Conservation (phyloP, 1,284 basidiomycete genomes). For the Cryptococcus sp. region DNA sequence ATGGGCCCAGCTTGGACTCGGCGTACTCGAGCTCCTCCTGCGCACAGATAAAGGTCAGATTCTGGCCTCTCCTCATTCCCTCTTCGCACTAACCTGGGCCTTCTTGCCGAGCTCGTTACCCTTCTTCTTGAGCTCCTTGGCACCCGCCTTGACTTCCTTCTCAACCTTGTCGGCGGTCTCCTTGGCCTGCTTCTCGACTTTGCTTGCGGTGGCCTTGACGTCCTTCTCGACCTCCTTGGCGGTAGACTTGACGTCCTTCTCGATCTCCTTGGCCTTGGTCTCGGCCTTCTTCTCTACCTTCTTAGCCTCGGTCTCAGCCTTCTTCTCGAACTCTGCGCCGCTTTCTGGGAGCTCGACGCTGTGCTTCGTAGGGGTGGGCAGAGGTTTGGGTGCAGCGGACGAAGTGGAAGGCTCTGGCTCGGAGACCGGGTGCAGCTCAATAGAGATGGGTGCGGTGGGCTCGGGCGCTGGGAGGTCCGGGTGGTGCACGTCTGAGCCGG, state of each 20-base stretch:
- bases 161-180: slow-evolving; percentile 61
- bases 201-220: slow-evolving; percentile 59
- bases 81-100: slow-evolving; percentile 50
- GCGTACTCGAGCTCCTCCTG: slow-evolving; percentile 57
- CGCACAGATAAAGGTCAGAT: too few species aligned
- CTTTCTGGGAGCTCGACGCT: slow-evolving; percentile 30
- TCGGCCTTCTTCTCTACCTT: slow-evolving; percentile 46
- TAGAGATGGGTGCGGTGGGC: slow-evolving; percentile 23
- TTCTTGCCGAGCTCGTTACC: slow-evolving; percentile 60
- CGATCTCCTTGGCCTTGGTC: slow-evolving; percentile 59
- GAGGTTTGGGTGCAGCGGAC: slow-evolving; percentile 27
- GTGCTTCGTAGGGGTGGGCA: slow-evolving; percentile 33
- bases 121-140: slow-evolving; percentile 59
- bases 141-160: slow-evolving; percentile 57
- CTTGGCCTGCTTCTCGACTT: slow-evolving; percentile 60
- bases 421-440: slow-evolving; percentile 28
- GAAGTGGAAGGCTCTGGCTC: slow-evolving; percentile 35
- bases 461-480: slow-evolving; percentile 22
- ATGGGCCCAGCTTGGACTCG: slow-evolving; percentile 60
- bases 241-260: slow-evolving; percentile 58
- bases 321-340: slow-evolving; percentile 30
- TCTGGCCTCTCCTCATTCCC: neutral
- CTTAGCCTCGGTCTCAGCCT: slow-evolving; percentile 40
- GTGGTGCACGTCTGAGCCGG: slow-evolving; percentile 41
- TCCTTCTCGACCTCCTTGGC: slow-evolving; percentile 61